These are phyloP conservation scores for Amylocarpus encephaloides DNA, from an alignment of 2,329 filamentous ascomycete genomes.

Conservation along the genomic window DNA sequence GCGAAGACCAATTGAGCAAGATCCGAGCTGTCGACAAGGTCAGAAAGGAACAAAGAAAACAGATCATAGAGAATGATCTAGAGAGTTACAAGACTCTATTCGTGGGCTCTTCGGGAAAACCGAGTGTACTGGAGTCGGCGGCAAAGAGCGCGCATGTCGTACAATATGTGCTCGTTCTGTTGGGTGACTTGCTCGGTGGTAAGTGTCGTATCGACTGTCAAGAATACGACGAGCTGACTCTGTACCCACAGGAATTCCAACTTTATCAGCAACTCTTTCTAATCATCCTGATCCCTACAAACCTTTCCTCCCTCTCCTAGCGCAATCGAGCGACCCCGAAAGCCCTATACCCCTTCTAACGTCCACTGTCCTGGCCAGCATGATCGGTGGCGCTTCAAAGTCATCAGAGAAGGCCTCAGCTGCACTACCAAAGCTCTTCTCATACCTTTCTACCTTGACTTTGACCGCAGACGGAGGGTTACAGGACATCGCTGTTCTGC, in stretches of 20 bases:
- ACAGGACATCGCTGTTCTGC: constrained; percentile 91
- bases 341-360: constrained; percentile 86
- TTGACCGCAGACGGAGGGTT: constrained; percentile 82
- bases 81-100: constrained; percentile 76
- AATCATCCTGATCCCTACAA: constrained; percentile 71
- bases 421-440: constrained; percentile 74
- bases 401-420: constrained; percentile 55
- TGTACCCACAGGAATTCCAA: constrained; percentile 61
- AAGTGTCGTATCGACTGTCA: constrained; percentile 27
- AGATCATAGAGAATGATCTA: constrained; percentile 73
- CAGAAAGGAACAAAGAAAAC: constrained; percentile 80
- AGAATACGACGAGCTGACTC: constrained; percentile 4
- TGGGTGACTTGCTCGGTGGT: constrained; percentile 85
- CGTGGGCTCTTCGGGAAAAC: constrained; percentile 64
- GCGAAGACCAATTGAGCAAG: constrained; percentile 86
- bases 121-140: constrained; percentile 74
- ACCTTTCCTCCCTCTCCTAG: constrained; percentile 76
- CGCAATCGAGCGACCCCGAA: constrained; percentile 64
- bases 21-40: constrained; percentile 97
- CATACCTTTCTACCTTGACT: constrained; percentile 76
- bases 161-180: constrained; percentile 88
- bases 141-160: constrained; percentile 83
- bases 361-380: constrained; percentile 74
- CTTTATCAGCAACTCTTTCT: constrained; percentile 70
- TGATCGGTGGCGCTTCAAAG: constrained; percentile 61